Conservation (phyloP, 2,329 filamentous ascomycete species). For the Fusarium marasasianum region DNA sequence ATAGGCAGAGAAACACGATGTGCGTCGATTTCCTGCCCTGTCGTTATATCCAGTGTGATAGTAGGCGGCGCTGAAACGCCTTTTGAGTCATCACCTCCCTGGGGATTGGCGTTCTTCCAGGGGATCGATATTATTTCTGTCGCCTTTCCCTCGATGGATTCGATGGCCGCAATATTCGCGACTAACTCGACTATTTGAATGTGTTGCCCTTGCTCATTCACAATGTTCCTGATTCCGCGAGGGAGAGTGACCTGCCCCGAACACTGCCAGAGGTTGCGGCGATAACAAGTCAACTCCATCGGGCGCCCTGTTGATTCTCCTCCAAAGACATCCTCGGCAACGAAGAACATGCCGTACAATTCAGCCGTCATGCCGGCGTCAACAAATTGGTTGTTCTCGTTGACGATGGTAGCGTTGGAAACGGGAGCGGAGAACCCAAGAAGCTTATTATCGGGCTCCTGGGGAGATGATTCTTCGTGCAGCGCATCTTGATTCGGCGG, state of each 20-base stretch:
- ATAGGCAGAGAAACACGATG: conserved; percentile 83
- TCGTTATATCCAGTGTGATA: conserved; percentile 63
- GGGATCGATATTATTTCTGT: conserved; percentile 97
- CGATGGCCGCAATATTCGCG: conserved; percentile 83
- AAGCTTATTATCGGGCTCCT: conserved; percentile 73
- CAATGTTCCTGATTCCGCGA: conserved; percentile 73
- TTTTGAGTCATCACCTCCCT: conserved; percentile 61
- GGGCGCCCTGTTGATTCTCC: conserved; percentile 66
- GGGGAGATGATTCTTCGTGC: conserved; percentile 59
- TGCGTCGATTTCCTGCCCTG: conserved; percentile 77
- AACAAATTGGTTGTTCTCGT: conserved; percentile 70
- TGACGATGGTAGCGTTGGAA: conserved; percentile 69
- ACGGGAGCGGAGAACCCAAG: conserved; percentile 76
- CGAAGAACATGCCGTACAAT: conserved; percentile 88
- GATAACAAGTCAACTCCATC: conserved; percentile 91
- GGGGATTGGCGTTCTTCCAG: conserved; percentile 82
- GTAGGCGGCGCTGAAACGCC: conserved; percentile 61
- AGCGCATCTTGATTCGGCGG: conserved; percentile 55
- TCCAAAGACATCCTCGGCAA: conserved; percentile 82
- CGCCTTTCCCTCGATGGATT: conserved; percentile 90
- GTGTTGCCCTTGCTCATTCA: conserved; percentile 79
- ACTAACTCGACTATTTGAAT: conserved; percentile 81
- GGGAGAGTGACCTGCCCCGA: conserved; percentile 86
- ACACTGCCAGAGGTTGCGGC: conserved; percentile 94
- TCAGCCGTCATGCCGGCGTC: conserved; percentile 77